These are phyloP conservation scores for Trichothecium roseum DNA, from an alignment of 2,329 filamentous ascomycete genomes.

Conservation along the genomic window DNA sequence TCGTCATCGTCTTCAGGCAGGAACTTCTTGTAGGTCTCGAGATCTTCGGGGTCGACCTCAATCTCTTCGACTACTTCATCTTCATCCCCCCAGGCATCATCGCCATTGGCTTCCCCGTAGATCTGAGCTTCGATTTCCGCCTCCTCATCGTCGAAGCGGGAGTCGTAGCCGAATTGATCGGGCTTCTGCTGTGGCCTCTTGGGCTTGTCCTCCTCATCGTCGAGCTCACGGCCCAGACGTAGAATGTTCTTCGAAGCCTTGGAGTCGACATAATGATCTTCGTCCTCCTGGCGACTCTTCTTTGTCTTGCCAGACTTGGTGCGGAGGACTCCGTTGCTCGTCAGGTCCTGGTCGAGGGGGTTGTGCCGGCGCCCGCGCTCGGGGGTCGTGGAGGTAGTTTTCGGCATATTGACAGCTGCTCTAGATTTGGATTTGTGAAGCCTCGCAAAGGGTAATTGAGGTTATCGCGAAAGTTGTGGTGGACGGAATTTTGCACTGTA, in stretches of 20 bases:
- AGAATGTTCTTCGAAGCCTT: slow-evolving; percentile 84
- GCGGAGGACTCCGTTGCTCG: slow-evolving; percentile 59
- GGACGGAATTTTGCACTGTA: no score
- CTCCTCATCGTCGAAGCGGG: slow-evolving; percentile 53
- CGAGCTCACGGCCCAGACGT: slow-evolving; percentile 78
- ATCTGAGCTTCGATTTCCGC: slow-evolving; percentile 35
- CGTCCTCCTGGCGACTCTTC: slow-evolving; percentile 49
- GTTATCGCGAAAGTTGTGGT: no score
- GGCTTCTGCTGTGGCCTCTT: slow-evolving; percentile 27
- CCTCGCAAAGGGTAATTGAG: no score
- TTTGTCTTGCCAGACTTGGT: slow-evolving; percentile 65
- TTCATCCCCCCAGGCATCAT: slow-evolving; percentile 65
- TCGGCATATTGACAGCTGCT: slow-evolving; percentile 54
- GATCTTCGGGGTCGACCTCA: slow-evolving; percentile 80
- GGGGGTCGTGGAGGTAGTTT: slow-evolving; percentile 53
- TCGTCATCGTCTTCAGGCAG: slow-evolving; percentile 59
- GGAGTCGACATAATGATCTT: slow-evolving; percentile 69
- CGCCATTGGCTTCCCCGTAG: slow-evolving; percentile 45
- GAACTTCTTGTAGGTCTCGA: slow-evolving; percentile 87
- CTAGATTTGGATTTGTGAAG: not conserved
- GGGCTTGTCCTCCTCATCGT: slow-evolving; percentile 58
- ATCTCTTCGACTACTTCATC: slow-evolving; percentile 61
- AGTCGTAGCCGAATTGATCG: slow-evolving; percentile 68
- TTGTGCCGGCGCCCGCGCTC: slow-evolving; percentile 66
- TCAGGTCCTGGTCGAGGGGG: slow-evolving; percentile 80